These are phyloP conservation scores for Arabidopsis lyrata DNA, from an alignment of 441 rosid species.

Conservation along the genomic window DNA sequence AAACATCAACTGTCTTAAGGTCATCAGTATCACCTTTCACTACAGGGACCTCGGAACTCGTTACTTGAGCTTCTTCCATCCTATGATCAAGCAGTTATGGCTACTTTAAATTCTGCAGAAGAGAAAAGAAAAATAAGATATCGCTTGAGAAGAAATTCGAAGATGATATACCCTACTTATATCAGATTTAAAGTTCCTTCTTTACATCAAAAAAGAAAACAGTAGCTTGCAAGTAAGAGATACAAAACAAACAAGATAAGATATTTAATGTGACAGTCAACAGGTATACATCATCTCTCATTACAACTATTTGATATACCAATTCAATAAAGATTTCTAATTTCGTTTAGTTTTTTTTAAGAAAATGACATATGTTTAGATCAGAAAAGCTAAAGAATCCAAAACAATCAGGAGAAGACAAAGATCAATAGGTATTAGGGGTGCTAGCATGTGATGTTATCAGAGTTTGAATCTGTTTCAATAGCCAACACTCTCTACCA, in stretches of 20 bases:
- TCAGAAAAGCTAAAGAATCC: constrained; percentile 35
- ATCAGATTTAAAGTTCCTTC: neutral
- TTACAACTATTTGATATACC: constrained; percentile 20
- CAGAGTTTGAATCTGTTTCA: constrained; percentile 29
- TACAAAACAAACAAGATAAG: constrained; percentile 34
- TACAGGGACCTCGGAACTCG: constrained; percentile 62
- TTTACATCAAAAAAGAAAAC: constrained; percentile 17
- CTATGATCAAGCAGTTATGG: constrained; percentile 37
- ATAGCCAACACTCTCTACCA: constrained; percentile 26
- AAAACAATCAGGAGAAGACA: constrained; percentile 43
- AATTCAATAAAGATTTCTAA: constrained; percentile 29
- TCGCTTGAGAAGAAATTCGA: constrained; percentile 22
- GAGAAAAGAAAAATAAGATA: neutral
- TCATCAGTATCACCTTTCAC: constrained; percentile 51
- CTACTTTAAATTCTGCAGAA: constrained; percentile 36
- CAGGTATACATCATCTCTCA: constrained; percentile 32
- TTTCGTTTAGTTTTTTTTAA: neutral
- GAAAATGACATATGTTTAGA: constrained; percentile 19
- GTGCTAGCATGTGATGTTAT: constrained; percentile 38
- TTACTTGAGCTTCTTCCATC: constrained; percentile 69
- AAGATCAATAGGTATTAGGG: constrained; percentile 37
- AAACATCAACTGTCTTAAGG: constrained; percentile 49
- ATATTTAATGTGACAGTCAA: constrained; percentile 38
- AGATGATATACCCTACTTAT: constrained; percentile 18
- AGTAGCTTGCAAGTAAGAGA: constrained; percentile 47